These are phyloP conservation scores for Westerdykella ornata DNA, from an alignment of 2,329 filamentous ascomycete genomes.

Conservation along the genomic window DNA sequence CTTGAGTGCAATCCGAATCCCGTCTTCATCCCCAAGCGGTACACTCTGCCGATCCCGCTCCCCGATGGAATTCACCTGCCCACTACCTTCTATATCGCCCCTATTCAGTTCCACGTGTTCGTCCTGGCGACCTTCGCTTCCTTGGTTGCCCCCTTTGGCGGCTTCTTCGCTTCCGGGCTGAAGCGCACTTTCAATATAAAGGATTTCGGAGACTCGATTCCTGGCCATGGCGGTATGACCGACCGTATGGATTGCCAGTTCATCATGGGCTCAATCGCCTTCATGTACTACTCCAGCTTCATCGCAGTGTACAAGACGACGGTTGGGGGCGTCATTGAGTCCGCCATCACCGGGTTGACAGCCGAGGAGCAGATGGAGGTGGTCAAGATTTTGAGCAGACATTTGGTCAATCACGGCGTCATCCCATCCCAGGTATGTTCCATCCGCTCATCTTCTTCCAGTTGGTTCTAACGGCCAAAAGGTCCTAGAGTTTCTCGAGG, in stretches of 20 bases:
- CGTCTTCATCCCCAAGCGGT: conserved; percentile 74
- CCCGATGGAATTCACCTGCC: conserved; percentile 63
- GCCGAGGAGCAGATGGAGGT: conserved; percentile 84
- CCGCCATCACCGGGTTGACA: conserved; percentile 80
- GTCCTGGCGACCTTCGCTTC: conserved; percentile 90
- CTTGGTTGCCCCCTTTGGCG: conserved; percentile 92
- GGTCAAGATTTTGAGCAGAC: conserved; percentile 55
- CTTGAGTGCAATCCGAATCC: conserved; percentile 87
- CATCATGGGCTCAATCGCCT: conserved; percentile 98
- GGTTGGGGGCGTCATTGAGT: conserved; percentile 82
- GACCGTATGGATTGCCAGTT: conserved; percentile 99
- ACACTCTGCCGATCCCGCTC: conserved; percentile 53
- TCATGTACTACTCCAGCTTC: conserved; percentile 98
- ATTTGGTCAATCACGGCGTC: conserved; percentile 57
- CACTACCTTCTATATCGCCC: conserved; percentile 68
- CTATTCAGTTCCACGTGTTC: conserved; percentile 90
- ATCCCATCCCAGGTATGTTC: conserved; percentile 47
- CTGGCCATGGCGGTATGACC: conserved; percentile 94
- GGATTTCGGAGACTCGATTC: conserved; percentile 97
- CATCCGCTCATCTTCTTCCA: conserved; percentile 1
- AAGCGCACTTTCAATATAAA: conserved; percentile 99
- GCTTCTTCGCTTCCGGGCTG: conserved; percentile 94
- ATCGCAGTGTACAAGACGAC: conserved; percentile 82
- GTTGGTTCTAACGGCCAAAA: conserved; percentile 4
- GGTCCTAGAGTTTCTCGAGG: conserved; percentile 23